These are phyloP conservation scores for Calendula officinalis DNA, from an alignment of 129 eudicot genomes.

Conservation along the genomic window DNA sequence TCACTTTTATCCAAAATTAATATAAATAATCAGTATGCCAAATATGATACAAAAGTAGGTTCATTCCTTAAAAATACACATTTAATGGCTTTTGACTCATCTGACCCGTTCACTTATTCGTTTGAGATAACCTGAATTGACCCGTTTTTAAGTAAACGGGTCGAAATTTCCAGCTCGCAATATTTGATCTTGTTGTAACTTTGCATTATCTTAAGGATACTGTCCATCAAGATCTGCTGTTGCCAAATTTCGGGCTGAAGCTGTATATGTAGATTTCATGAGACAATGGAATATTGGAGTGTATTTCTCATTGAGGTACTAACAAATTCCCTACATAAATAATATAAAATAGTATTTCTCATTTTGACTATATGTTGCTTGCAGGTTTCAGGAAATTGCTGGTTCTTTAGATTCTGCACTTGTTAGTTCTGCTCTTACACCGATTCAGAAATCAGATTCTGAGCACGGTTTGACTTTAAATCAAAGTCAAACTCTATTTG, in stretches of 20 bases:
- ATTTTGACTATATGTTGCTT: constrained; percentile 18
- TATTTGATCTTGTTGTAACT: background rate
- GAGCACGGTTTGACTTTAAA: constrained; percentile 49
- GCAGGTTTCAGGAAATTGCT: constrained; percentile 97
- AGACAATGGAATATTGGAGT: constrained; percentile 96
- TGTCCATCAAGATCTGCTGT: constrained; percentile 80
- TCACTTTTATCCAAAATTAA: too few species aligned
- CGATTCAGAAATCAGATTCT: constrained; percentile 41
- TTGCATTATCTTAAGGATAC: constrained; percentile 52
- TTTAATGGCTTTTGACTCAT: too few species aligned
- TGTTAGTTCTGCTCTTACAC: constrained; percentile 45
- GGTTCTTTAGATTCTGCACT: constrained; percentile 91
- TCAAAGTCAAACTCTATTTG: constrained; percentile 83
- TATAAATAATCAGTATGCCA: background rate
- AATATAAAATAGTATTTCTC: background rate
- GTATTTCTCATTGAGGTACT: constrained; percentile 90
- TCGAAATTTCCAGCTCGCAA: background rate
- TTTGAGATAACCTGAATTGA: background rate
- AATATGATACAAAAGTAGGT: background rate
- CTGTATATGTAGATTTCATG: constrained; percentile 81
- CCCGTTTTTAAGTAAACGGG: background rate
- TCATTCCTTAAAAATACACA: too few species aligned
- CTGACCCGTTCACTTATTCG: background rate
- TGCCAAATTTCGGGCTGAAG: constrained; percentile 74
- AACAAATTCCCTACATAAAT: background rate